A percentile compares a stretch with the other conserved stretches of the same genome.
Evolutionary conservation across 2,329 filamentous ascomycete genomes (phyloP).

Genomic region (Drechslerella dactyloides): DNA sequence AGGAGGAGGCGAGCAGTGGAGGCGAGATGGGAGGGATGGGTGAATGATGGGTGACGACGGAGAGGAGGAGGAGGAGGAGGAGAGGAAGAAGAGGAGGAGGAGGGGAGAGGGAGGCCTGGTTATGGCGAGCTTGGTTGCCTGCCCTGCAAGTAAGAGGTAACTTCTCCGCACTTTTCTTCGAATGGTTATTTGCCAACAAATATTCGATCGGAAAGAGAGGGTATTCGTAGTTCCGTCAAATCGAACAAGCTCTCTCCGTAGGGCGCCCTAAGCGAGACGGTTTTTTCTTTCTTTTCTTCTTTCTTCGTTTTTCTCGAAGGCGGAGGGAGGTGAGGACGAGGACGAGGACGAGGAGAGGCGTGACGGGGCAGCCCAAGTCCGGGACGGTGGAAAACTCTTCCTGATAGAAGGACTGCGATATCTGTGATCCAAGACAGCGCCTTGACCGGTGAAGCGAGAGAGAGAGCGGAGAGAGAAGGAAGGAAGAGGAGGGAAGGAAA

Average conservation of each 20-base stretch:
- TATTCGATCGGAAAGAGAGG: slow-evolving; percentile 51
- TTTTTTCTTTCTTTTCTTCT: slow-evolving; percentile 18
- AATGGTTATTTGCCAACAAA: slow-evolving; percentile 50
- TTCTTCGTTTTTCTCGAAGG: slow-evolving; percentile 27
- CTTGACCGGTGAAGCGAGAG: slow-evolving; percentile 47
- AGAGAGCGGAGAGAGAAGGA: slow-evolving; percentile 32
- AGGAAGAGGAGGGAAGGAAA: slow-evolving; percentile 22
- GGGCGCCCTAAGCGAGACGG: slow-evolving; percentile 43
- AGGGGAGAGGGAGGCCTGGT: slow-evolving; percentile 48
- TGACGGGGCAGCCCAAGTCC: slow-evolving; percentile 44
- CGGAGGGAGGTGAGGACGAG: too few relatives aligned
- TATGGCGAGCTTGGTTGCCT: slow-evolving; percentile 46
- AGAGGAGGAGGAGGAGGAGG: slow-evolving; percentile 28
- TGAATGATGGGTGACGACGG: slow-evolving; percentile 29
- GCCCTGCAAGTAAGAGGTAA: slow-evolving; percentile 25
- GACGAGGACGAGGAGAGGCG: too few relatives aligned
- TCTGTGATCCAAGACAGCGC: slow-evolving; percentile 49
- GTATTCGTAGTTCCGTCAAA: slow-evolving; percentile 48
- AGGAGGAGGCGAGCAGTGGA: slow-evolving; percentile 7
- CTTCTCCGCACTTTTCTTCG: slow-evolving; percentile 52
- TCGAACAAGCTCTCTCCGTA: slow-evolving; percentile 46
- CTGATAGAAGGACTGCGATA: slow-evolving; percentile 33
- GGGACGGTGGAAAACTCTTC: slow-evolving; percentile 43
- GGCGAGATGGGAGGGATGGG: slow-evolving; percentile 4
- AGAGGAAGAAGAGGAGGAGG: slow-evolving; percentile 39